phyloP scores from a whole-genome alignment of 2,329 filamentous ascomycete species.

The Fusarium sp. region DNA sequence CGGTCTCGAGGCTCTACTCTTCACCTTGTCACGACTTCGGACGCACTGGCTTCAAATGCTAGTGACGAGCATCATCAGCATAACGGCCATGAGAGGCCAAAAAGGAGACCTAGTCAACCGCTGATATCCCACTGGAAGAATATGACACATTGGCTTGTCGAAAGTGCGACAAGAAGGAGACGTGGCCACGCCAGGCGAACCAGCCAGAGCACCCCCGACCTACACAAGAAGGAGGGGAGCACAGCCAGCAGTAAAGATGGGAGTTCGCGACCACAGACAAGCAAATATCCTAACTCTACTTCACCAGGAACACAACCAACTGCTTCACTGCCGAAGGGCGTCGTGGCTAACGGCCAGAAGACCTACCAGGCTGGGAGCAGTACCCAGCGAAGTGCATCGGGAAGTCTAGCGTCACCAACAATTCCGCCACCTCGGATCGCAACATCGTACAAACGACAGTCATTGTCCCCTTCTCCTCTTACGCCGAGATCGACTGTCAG shows the following conservation, averaged over 20 bases:
- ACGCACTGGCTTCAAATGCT: constrained; percentile 53
- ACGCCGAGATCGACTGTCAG: constrained; percentile 89
- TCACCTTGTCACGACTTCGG: constrained; percentile 78
- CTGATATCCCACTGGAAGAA: constrained; percentile 70
- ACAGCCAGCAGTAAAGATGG: constrained; percentile 58
- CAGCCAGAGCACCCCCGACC: constrained; percentile 67
- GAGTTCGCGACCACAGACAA: constrained; percentile 67
- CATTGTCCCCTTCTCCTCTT: constrained; percentile 83
- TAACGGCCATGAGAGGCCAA: constrained; percentile 54
- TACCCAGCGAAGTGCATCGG: constrained; percentile 33
- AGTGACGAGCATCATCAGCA: constrained; percentile 43
- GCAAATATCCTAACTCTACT: constrained; percentile 59
- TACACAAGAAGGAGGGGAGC: constrained; percentile 59
- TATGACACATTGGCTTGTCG: constrained; percentile 70
- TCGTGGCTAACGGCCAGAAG: constrained; percentile 61
- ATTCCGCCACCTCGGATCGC: constrained; percentile 44
- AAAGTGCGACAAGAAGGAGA: constrained; percentile 64
- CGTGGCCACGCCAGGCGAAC: constrained; percentile 58
- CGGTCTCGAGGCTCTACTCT: constrained; percentile 84
- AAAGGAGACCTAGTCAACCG: constrained; percentile 65
- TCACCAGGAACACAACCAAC: constrained; percentile 49
- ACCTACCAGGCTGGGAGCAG: constrained; percentile 24
- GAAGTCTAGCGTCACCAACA: constrained; percentile 41
- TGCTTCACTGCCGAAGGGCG: constrained; percentile 58
- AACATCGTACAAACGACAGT: constrained; percentile 73